Evolutionary conservation across 1,284 basidiomycete species (phyloP), one percentile per base, ranked within the genome.

Genomic region (Rugosomyces carneus): DNA sequence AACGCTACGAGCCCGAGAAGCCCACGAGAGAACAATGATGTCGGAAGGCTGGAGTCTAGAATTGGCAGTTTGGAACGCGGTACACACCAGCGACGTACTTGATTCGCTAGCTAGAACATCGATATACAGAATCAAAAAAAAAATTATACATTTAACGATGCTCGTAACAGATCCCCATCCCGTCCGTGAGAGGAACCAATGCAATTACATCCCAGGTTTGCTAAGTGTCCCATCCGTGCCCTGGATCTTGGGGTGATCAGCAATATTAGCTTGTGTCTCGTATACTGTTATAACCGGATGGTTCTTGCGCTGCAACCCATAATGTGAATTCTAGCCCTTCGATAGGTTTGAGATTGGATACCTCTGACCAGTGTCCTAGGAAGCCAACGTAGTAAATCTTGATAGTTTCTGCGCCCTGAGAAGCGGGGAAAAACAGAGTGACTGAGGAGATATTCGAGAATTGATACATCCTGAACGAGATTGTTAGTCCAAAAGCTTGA

Each of bases 171-270:
- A n/a, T n/a, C n/a, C n/a, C n/a, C 11, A 27, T 19, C n/a, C 2
- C 9, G 15, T 11, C n/a, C 5, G 19, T 32, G 26, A 24, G 21
- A 29, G 27, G 13, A 29, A 13, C 27, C 9, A 9, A 10, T 29
- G 13, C 41, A 16, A 35, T 47, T 53, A 73, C 39, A 62, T 64
- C 45, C 66, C 65, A 10, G 69, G 68, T 29, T 69, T 60, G 54
- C 65, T 77, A 59, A 78, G 72, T 49, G 67, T 70, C 20, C 76
- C 76, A 26, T 82, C 78, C 36, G 76, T 80, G 11, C 87, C 88
- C 53, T 78, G 78, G 44, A 90, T 84, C 64, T 88, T 89, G 51
- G 81, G 69, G 53, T 90, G 89, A 57, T 91, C 88, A 1, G 86
- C 85, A 23, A 82, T 65, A 52, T 88, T 90, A 5, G 88, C 82